These are phyloP conservation scores for Saccharomyces hybrid DNA, from an alignment of 1,139 yeast genomes.

Conservation along the genomic window DNA sequence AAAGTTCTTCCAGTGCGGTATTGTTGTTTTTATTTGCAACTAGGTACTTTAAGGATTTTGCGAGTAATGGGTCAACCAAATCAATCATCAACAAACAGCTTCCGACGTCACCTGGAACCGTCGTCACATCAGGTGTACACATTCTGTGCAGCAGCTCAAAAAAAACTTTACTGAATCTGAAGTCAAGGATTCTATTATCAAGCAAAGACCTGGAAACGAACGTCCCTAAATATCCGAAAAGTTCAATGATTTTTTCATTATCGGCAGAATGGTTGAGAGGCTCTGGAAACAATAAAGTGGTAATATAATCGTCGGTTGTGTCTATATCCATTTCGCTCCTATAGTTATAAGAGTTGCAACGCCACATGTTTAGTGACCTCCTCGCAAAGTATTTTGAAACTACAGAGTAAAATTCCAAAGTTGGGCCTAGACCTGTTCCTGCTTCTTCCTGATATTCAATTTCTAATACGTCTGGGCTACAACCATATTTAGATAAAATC, in stretches of 20 bases:
- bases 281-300: no score
- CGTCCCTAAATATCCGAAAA: slow-evolving; percentile 65
- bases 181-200: slow-evolving; percentile 81
- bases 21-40: slow-evolving; percentile 37
- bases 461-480: slow-evolving; percentile 75
- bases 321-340: slow-evolving; percentile 31
- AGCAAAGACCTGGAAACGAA: slow-evolving; percentile 81
- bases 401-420: slow-evolving; percentile 80
- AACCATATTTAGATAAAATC: slow-evolving; percentile 68
- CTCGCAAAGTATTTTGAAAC: slow-evolving; percentile 70
- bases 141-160: slow-evolving; percentile 41
- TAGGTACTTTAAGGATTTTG: no score
- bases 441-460: slow-evolving; percentile 86
- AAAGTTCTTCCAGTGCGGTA: slow-evolving; percentile 39
- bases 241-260: no score
- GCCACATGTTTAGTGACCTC: slow-evolving; percentile 61
- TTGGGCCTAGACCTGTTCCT: slow-evolving; percentile 97
- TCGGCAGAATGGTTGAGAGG: no score
- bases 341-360: slow-evolving; percentile 31
- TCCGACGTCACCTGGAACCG: background rate
- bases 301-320: slow-evolving; percentile 38
- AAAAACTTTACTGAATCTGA: slow-evolving; percentile 66
- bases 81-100: no score
- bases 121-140: slow-evolving; percentile 20
- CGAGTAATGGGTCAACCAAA: no score